Evolutionary conservation across 805 yeast genomes (phyloP), one percentile per base, ranked within the genome.

Genomic region (Cyberlindnera misumaiensis): DNA sequence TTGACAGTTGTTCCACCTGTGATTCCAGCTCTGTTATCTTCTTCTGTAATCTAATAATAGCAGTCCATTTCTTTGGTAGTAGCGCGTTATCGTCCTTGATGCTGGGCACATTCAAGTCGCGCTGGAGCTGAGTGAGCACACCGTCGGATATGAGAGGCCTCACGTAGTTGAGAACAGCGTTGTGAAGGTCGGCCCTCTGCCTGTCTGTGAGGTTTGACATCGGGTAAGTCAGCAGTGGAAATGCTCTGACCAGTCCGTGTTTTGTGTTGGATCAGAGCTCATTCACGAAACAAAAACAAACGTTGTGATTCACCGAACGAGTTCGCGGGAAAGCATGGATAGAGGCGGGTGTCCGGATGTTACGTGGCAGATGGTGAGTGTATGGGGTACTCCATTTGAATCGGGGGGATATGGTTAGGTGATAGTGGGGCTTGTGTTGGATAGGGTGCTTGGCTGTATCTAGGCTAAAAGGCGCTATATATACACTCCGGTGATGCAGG

Each of bases 51-150:
- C 95, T 65, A 25, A 86, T 68, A 4, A 89, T 90, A 0, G 95
- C 80, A 1, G 81, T 70, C 97, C 97, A 89, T 62, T 88, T 89
- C 60, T 80, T 82, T 48, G 82, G 86, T 29, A 86, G 62, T 10
- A 68, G 52, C 10, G 53, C 49, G 37, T 49, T 55, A 20, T 56
- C 63, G 29, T 42, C 55, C 14, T 27, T 52, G 22, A 43, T 45
- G 32, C 42, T 51, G 31, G 36, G 48, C 32, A 44, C 40, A 33
- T 38, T 41, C 40, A 46, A 46, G 46, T 37, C 56, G 4, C 40
- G 36, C 34, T 62, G 56, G 7, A 60, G 29, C 3, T 38, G 11
- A 3, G 33, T 3, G 1, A 47, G 28, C 13, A 17, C 33, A 0
- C 51, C 34, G 11, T 36, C 35, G 6, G 51, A 35, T 7, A 45